Base-by-base conservation (phyloP, 805 yeast genomes). In the Candida vartiovaarae region DNA sequence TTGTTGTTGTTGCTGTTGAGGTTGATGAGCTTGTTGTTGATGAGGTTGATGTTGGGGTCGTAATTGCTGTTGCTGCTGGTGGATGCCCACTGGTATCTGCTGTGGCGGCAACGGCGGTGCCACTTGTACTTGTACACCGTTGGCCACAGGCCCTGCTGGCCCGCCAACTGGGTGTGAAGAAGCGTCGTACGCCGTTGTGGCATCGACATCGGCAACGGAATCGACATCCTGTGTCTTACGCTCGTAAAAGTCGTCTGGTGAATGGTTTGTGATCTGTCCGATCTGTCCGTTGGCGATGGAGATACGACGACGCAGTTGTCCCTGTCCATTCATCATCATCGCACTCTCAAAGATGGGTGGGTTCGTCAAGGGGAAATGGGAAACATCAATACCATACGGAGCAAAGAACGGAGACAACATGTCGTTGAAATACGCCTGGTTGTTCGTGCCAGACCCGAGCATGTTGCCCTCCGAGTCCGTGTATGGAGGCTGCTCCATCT, bases 261-360 rank as follows among this genome's bases (percentile, higher is more conserved):
- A 50, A 38, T 63, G 67, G 40, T 68, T 72, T 5, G 77, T 72
- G 32, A 84, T 74, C 56, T 84, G 95, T 39, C 89, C 85, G 51
- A 84, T 84, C 57, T 84, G 95, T 55, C 95, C 95, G 63, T 84
- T 84, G 8, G 91, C 82, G 41, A 84, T 84, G 36, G 93, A 84
- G 3, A 84, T 80, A 57, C 95, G 72, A 59, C 93, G 69, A 57
- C 82, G 67, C 38, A 39, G 53, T 23, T 49, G 53, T 30, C 53
- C 73, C 56, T 23, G 67, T 58, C 6, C 56, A 67, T 42, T 55
- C 53, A 43, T 29, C 59, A 57, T 63, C 65, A 68, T 48, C 59
- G 82, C 61, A 46, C 66, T 64, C 43, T 69, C 72, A 44, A 69
- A 69, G 31, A 69, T 69, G 5, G 74, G 74, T 1, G 74, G 74